These are phyloP conservation scores for Mycena rosella DNA, from an alignment of 768 basidiomycete genomes.

Conservation along the genomic window DNA sequence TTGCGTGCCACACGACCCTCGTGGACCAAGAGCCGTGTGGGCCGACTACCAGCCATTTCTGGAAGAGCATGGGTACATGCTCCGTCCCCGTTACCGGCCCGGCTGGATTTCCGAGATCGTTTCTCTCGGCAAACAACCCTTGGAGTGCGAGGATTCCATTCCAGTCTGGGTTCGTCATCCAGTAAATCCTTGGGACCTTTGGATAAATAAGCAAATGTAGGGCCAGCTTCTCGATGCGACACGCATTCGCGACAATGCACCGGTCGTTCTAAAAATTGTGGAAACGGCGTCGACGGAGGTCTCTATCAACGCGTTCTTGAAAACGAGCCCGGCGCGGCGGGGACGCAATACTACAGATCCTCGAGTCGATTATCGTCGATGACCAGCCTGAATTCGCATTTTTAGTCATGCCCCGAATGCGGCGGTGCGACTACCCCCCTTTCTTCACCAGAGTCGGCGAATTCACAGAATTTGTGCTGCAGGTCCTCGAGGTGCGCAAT, in stretches of 20 bases:
- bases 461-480: slow-evolving; percentile 6
- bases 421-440: neutral
- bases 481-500: neutral
- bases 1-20: too few relatives aligned
- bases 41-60: too few relatives aligned
- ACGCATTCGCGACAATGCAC: neutral
- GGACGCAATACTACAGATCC: neutral
- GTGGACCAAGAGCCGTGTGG: too few relatives aligned
- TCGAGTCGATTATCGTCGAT: neutral
- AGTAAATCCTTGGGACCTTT: neutral
- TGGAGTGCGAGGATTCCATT: neutral
- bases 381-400: neutral
- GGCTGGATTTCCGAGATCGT: neutral
- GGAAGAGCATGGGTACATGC: too few relatives aligned
- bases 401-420: slow-evolving; percentile 5
- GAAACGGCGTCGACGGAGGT: neutral
- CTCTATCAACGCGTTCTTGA: neutral
- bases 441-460: neutral
- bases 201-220: neutral
- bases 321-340: neutral
- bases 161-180: neutral
- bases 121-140: neutral
- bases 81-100: neutral
- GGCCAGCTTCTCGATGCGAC: neutral
- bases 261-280: slow-evolving; percentile 3